Conservation (phyloP, 2,329 filamentous ascomycete genomes). For the Blastomyces silverae region DNA sequence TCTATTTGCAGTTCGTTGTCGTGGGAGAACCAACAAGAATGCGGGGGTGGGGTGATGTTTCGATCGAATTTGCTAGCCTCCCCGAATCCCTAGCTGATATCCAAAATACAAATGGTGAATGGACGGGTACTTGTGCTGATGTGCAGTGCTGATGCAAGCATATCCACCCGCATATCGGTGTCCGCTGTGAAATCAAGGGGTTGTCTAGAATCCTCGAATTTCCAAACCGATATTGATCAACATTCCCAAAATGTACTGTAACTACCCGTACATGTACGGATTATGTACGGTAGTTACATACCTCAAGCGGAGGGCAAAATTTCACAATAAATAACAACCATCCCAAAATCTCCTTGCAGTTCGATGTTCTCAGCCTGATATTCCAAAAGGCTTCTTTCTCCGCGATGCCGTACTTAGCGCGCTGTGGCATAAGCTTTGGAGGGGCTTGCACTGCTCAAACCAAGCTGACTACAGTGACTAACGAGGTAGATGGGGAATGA, state of each 20-base stretch:
- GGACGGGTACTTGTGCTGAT: too few relatives aligned
- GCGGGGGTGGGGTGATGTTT: slow-evolving; percentile 2
- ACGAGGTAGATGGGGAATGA: background rate
- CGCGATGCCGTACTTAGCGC: background rate
- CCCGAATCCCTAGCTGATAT: background rate
- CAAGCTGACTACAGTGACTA: background rate
- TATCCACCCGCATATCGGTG: too few relatives aligned
- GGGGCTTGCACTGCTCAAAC: background rate
- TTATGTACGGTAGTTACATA: background rate
- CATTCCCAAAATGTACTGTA: background rate
- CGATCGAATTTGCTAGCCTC: background rate
- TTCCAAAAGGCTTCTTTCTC: slow-evolving; percentile 1
- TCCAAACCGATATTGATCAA: background rate
- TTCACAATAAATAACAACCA: background rate
- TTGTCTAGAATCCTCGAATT: background rate
- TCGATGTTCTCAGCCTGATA: background rate
- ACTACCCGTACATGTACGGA: too few relatives aligned
- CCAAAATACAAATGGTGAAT: too few relatives aligned
- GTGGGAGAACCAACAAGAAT: background rate
- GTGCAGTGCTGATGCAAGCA: too few relatives aligned
- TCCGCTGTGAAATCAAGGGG: too few relatives aligned
- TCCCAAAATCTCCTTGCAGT: background rate
- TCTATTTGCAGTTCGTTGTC: background rate
- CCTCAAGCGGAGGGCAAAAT: background rate
- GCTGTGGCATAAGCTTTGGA: background rate